Conservation (phyloP, 805 yeast genomes). For the Pichia heedii region DNA sequence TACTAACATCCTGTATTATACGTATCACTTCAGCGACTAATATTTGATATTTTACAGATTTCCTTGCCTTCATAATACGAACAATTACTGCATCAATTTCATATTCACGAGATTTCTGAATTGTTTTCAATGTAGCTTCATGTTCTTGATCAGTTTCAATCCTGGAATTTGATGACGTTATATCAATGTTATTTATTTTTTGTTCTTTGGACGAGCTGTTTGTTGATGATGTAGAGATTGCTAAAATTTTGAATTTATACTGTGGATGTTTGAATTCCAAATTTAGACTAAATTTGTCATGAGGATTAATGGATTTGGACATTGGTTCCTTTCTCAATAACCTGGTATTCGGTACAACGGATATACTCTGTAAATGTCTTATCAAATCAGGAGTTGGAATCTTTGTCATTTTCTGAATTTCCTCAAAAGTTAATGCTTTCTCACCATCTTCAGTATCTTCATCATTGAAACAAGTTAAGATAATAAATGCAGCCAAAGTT, state of each 20-base stretch:
- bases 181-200: conserved; percentile 2
- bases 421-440: conserved; percentile 43
- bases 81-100: conserved; percentile 83
- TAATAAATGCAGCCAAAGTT: conserved; percentile 68
- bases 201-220: neutral
- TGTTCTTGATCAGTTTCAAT: conserved; percentile 47
- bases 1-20: conserved; percentile 41
- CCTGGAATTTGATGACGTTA: conserved; percentile 16
- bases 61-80: conserved; percentile 75
- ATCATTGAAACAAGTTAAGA: conserved; percentile 58
- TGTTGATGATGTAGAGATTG: conserved; percentile 37
- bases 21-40: conserved; percentile 48
- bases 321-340: conserved; percentile 67
- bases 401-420: conserved; percentile 55
- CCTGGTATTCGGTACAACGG: conserved; percentile 75
- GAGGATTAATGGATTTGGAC: conserved; percentile 57
- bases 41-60: conserved; percentile 50
- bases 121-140: conserved; percentile 42
- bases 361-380: conserved; percentile 69
- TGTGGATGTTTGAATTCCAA: conserved; percentile 59
- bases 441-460: conserved; percentile 29
- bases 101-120: conserved; percentile 54
- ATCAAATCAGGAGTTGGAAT: conserved; percentile 68
- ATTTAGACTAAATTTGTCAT: conserved; percentile 62
- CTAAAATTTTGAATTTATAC: conserved; percentile 62